These are phyloP conservation scores for Bruguiera sexangula DNA, from an alignment of 345 rosid genomes.

Conservation along the genomic window DNA sequence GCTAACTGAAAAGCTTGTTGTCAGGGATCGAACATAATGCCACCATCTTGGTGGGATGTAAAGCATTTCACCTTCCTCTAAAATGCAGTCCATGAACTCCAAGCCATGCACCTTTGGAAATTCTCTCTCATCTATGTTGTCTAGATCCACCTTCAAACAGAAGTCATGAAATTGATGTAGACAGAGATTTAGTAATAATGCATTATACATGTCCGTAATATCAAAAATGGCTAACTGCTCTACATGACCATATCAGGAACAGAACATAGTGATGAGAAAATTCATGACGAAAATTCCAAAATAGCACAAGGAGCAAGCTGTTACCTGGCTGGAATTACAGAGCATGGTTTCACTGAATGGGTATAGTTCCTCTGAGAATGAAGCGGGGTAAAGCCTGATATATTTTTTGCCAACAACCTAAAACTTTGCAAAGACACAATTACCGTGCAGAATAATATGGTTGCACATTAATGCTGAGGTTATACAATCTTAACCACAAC, in stretches of 20 bases:
- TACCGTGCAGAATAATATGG: constrained; percentile 1
- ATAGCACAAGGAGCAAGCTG: neutral
- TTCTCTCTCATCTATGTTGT: constrained; percentile 51
- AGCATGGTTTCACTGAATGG: constrained; percentile 88
- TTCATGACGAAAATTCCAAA: neutral
- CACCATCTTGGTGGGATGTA: constrained; percentile 99
- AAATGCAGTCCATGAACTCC: constrained; percentile 80
- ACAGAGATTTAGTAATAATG: neutral
- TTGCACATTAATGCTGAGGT: neutral
- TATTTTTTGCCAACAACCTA: constrained; percentile 96
- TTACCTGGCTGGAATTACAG: constrained; percentile 89
- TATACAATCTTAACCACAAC: neutral
- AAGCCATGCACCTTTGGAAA: constrained; percentile 60
- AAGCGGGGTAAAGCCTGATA: constrained; percentile 73
- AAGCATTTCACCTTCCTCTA: constrained; percentile 95
- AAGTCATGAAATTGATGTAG: neutral
- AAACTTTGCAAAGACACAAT: constrained; percentile 8
- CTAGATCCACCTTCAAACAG: constrained; percentile 81
- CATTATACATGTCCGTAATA: neutral
- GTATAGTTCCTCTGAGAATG: constrained; percentile 69
- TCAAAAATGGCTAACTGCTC: too few species aligned
- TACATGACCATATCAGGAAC: too few species aligned
- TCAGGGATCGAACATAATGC: constrained; percentile 89
- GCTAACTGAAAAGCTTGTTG: constrained; percentile 82
- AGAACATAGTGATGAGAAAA: too few species aligned